Evolutionary conservation across 495 filamentous ascomycete genomes (phyloP).

Genomic region (Trichoderma gamsii): DNA sequence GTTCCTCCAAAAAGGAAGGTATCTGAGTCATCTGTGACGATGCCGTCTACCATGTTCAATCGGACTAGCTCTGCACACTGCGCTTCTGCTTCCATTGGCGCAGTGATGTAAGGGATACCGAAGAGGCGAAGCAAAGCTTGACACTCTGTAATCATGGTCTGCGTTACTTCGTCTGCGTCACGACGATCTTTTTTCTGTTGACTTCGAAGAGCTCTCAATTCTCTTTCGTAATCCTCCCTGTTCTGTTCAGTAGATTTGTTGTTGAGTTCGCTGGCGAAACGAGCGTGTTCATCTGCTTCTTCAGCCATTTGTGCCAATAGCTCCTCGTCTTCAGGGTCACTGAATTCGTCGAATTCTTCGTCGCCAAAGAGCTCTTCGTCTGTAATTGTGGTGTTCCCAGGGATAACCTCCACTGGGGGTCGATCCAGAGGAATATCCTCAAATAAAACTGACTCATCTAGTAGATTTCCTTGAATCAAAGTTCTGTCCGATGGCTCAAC

Average conservation of each 20-base stretch:
- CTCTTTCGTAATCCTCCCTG: conserved; percentile 72
- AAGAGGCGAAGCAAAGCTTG: conserved; percentile 86
- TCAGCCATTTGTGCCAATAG: conserved; percentile 75
- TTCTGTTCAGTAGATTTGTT: conserved; percentile 56
- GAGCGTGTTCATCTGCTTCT: conserved; percentile 86
- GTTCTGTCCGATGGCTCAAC: conserved; percentile 24
- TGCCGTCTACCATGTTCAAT: conserved; percentile 86
- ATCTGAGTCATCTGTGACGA: conserved; percentile 97
- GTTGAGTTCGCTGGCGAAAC: conserved; percentile 83
- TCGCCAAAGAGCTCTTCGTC: conserved; percentile 34
- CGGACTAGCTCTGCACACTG: conserved; percentile 89
- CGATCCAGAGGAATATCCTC: neutral
- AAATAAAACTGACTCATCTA: neutral
- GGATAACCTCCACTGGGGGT: neutral
- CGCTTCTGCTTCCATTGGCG: conserved; percentile 97
- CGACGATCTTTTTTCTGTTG: conserved; percentile 94
- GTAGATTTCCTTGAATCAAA: conserved; percentile 14
- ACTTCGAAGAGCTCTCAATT: conserved; percentile 76
- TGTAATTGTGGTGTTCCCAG: neutral
- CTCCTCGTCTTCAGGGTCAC: conserved; percentile 86
- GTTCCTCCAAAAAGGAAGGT: conserved; percentile 97
- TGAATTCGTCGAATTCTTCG: conserved; percentile 50
- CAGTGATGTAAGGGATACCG: conserved; percentile 91
- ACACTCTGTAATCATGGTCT: conserved; percentile 90
- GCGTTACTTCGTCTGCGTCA: conserved; percentile 92